Evolutionary conservation across 306 rosid genomes (phyloP), one percentile per base, ranked within the genome.

Genomic region (Alnus rubra): DNA sequence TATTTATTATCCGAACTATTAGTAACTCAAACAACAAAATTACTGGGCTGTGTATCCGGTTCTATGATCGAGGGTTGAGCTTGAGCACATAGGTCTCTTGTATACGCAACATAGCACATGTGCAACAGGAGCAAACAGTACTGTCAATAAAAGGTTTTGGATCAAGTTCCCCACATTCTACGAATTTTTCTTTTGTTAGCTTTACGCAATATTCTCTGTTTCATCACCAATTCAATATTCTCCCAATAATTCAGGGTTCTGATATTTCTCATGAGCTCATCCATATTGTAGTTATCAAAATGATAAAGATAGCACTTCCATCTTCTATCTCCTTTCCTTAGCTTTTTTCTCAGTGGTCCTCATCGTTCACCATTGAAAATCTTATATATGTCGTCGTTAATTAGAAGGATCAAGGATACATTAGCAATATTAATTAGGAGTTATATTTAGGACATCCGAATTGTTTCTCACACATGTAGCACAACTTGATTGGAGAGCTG

Each of bases 121-220:
- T n/a, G 14, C n/a, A 71, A 73, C 73, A 37, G 58, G 39, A 75
- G 65, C 58, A 48, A 19, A 48, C 51, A 1, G 12, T 23, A 23
- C 28, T 48, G 12, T 5, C 51, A 48, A 48, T 48, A 48, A 7
- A 10, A 7, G 9, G 13, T 48, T 71, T 72, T 56, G 82, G 76
- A 76, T 76, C 63, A 18, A 4, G 5, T 55, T 64, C 53, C 62
- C 77, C 82, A 76, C 56, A 73, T 58, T 77, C 84, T 51, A 49
- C 77, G 84, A 23, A 72, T 53, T 71, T 13, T 47, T 54, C 33
- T 28, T 7, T 74, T 52, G 14, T 39, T 39, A 15, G 31, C 56
- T 52, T 52, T 12, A 52, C 56, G 5, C 2, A 23, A 23, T 23
- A 55, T 18, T n/a, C 30, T 55, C 62, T 55, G 10, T 2, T 55